These are phyloP conservation scores for Torulaspora microellipsoides DNA, from an alignment of 805 yeast genomes.

Conservation along the genomic window DNA sequence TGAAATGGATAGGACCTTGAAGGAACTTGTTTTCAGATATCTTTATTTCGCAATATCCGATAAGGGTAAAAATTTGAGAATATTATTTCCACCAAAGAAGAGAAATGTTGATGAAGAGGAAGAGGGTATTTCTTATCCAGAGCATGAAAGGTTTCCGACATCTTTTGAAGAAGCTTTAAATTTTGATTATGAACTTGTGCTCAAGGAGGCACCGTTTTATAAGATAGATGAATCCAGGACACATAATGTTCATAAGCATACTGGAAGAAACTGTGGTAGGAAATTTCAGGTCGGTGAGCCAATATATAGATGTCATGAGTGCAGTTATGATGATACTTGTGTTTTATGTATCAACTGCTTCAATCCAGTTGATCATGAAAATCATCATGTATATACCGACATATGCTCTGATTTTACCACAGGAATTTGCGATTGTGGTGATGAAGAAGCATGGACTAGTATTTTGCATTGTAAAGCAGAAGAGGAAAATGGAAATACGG, in stretches of 20 bases:
- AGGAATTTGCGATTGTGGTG: conserved; percentile 75
- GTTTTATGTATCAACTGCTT: conserved; percentile 72
- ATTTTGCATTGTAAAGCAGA: conserved; percentile 47
- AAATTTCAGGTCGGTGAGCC: conserved; percentile 58
- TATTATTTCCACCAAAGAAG: conserved; percentile 34
- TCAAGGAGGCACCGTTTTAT: conserved; percentile 16
- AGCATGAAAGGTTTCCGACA: conserved; percentile 15
- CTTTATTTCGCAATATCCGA: conserved; percentile 36
- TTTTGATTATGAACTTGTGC: conserved; percentile 10
- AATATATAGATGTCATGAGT: conserved; percentile 67
- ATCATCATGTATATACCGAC: conserved; percentile 57
- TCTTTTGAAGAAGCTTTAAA: conserved; percentile 19
- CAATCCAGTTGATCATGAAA: conserved; percentile 60
- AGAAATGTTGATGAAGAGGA: conserved; percentile 4
- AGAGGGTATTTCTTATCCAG: conserved; percentile 8
- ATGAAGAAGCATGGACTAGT: conserved; percentile 55
- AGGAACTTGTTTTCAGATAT: conserved; percentile 24
- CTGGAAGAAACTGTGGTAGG: conserved; percentile 65
- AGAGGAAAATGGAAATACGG: conserved; percentile 29
- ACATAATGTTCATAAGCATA: conserved; percentile 37
- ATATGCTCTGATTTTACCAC: conserved; percentile 44
- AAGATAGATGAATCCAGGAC: conserved; percentile 13
- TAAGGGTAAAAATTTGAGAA: conserved; percentile 36
- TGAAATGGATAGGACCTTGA: conserved; percentile 26
- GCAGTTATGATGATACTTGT: conserved; percentile 76